A percentile compares a stretch with the other conserved stretches of the same genome.
Evolutionary conservation across 2,329 filamentous ascomycete genomes (phyloP).

Genomic region (Rachicladosporium sp.): DNA sequence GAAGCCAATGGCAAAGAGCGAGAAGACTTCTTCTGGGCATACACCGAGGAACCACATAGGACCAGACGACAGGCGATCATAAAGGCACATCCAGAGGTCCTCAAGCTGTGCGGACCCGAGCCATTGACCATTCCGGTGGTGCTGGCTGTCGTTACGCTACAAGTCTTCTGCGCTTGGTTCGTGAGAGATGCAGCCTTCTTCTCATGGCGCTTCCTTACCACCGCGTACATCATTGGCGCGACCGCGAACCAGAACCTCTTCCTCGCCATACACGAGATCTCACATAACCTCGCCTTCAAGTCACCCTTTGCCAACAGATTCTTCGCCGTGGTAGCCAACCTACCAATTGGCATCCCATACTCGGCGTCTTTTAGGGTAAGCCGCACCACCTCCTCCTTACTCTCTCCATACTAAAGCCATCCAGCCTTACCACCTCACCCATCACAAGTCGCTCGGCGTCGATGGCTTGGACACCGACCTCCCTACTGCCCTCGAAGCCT

Average conservation of each 20-base stretch:
- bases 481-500: constrained; percentile 77
- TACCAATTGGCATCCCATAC: constrained; percentile 92
- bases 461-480: constrained; percentile 94
- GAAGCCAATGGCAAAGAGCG: constrained; percentile 14
- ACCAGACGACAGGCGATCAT: constrained; percentile 88
- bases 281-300: constrained; percentile 89
- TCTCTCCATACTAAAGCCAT: neutral
- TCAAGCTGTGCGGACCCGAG: constrained; percentile 92
- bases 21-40: constrained; percentile 90
- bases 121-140: constrained; percentile 93
- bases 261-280: constrained; percentile 96
- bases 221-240: constrained; percentile 82
- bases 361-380: constrained; percentile 83
- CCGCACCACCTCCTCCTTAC: constrained; percentile 6
- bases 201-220: constrained; percentile 72
- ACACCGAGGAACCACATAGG: constrained; percentile 93
- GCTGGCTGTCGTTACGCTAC: constrained; percentile 66
- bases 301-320: constrained; percentile 68
- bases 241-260: constrained; percentile 98
- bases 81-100: constrained; percentile 94
- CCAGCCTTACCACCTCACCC: constrained; percentile 89
- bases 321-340: constrained; percentile 83
- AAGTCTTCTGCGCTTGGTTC: constrained; percentile 63
- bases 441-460: constrained; percentile 96
- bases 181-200: constrained; percentile 68